A percentile compares a stretch with the other conserved stretches of the same genome.
phyloP scores from a whole-genome alignment of 148 eudicot genomes.

The Silene conica region DNA sequence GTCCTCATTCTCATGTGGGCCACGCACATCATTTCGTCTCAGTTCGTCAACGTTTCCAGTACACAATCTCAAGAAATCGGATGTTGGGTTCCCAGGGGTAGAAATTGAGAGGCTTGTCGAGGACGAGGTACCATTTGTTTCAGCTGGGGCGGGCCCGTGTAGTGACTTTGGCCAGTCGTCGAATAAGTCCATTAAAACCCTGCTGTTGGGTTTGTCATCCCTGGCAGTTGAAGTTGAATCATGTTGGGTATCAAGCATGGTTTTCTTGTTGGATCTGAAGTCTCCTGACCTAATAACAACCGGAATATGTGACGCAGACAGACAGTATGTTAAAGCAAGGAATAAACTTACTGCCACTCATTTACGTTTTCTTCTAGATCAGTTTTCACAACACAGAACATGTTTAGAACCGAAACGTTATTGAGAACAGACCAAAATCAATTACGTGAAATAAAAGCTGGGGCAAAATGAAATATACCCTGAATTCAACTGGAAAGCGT shows the following conservation, averaged over 20 bases:
- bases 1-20: background rate
- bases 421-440: too few relatives aligned
- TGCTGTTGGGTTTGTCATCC: conserved; percentile 31
- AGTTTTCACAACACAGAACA: too few relatives aligned
- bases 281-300: conserved; percentile 32
- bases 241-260: conserved; percentile 29
- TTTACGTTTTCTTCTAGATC: too few relatives aligned
- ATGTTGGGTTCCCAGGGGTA: conserved; percentile 33
- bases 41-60: conserved; percentile 36
- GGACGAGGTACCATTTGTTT: conserved; percentile 20
- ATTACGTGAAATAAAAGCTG: too few relatives aligned
- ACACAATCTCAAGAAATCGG: conserved; percentile 66
- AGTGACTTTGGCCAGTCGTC: conserved; percentile 37
- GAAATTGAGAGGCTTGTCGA: conserved; percentile 55
- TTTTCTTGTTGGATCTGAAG: conserved; percentile 29
- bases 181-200: conserved; percentile 58
- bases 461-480: conserved; percentile 38
- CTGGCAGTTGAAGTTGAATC: conserved; percentile 15
- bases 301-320: background rate
- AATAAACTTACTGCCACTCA: background rate
- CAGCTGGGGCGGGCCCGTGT: background rate
- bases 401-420: too few relatives aligned
- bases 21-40: conserved; percentile 1
- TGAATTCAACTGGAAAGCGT: conserved; percentile 48
- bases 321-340: conserved; percentile 18